Base-by-base conservation (phyloP, 2,329 filamentous ascomycete genomes). In the Amphichorda felina region DNA sequence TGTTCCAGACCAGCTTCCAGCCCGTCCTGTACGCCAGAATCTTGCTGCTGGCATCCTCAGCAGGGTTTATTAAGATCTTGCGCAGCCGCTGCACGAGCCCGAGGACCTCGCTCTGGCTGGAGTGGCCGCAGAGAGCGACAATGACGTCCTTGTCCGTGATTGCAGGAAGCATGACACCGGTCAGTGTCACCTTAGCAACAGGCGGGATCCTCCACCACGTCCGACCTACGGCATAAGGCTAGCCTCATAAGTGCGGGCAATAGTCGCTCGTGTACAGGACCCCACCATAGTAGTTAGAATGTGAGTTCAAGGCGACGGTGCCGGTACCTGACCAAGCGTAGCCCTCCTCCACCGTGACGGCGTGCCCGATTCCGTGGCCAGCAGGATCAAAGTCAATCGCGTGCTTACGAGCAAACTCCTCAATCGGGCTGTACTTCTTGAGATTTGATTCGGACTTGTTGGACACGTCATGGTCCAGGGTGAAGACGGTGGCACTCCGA, bases 181-280 rank as follows among this genome's bases (percentile, higher is more conserved):
- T 83, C 10, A 96, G 67, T 0, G 73, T 88, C 17, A 95, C 73
- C 57, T 82, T 80, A 1, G 82, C 84, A 19, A 94, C 73, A 0
- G 86, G 85, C 0, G 89, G 89, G 17, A 91, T 72, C 60, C 93
- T 83, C 76, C 77, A 94, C 87, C 87, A 95, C 0, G 82, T 94
- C 44, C 70, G 65, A 4, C 77, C 76, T 0, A 86, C 94, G 0
- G 82, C 81, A 82, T 80, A 94, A 28, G 95, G 85, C 45, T 72
- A 75, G 0, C 85, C 85, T 3, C n/a, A n/a, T n/a, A n/a, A n/a
- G n/a, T n/a, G n/a, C n/a, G n/a, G n/a, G n/a, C n/a, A n/a, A n/a
- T n/a, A n/a, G n/a, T n/a, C n/a, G n/a, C n/a, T n/a, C n/a, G 72
- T 80, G 2, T 77, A 78, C 7, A 94, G n/a, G n/a, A n/a, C 66